Conservation (phyloP, 805 yeast genomes). For the Yamadazyma kitorensis region DNA sequence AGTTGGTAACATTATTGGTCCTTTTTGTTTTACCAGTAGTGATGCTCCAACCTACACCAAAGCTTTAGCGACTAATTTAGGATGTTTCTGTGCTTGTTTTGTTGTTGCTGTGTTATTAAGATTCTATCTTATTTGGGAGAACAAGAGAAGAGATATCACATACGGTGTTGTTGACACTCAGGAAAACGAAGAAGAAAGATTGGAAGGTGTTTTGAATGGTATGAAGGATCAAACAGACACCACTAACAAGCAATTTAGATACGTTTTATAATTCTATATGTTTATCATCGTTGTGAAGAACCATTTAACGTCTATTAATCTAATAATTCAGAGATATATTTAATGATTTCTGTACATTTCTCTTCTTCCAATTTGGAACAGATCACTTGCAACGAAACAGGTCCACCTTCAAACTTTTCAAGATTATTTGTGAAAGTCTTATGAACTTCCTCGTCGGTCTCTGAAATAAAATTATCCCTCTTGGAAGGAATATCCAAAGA, state of each 20-base stretch:
- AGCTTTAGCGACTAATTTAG: conserved; percentile 18
- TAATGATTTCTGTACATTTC: conserved; percentile 5
- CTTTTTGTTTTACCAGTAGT: conserved; percentile 4
- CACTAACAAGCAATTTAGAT: conserved; percentile 24
- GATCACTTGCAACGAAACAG: conserved; percentile 10
- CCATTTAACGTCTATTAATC: background rate
- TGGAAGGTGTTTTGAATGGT: conserved; percentile 28
- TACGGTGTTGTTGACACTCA: conserved; percentile 4
- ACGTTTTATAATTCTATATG: conserved; percentile 5
- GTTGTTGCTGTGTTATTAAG: conserved; percentile 7
- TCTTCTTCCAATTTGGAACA: conserved; percentile 12
- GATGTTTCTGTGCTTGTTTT: conserved; percentile 19
- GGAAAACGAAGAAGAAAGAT: conserved; percentile 17
- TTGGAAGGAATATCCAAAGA: conserved; percentile 6
- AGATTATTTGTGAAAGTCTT: conserved; percentile 8
- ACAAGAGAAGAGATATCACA: conserved; percentile 11
- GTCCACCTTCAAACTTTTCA: conserved; percentile 10
- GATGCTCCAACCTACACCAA: conserved; percentile 10
- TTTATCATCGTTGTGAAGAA: no score
- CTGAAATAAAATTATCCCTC: conserved; percentile 6
- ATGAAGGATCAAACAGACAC: conserved; percentile 27
- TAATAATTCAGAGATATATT: conserved; percentile 1
- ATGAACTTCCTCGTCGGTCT: conserved; percentile 8
- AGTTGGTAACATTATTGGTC: conserved; percentile 11
- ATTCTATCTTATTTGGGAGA: conserved; percentile 10